These are phyloP conservation scores for Trichosanthes cucumerina DNA, from an alignment of 306 rosid species.

Conservation along the genomic window DNA sequence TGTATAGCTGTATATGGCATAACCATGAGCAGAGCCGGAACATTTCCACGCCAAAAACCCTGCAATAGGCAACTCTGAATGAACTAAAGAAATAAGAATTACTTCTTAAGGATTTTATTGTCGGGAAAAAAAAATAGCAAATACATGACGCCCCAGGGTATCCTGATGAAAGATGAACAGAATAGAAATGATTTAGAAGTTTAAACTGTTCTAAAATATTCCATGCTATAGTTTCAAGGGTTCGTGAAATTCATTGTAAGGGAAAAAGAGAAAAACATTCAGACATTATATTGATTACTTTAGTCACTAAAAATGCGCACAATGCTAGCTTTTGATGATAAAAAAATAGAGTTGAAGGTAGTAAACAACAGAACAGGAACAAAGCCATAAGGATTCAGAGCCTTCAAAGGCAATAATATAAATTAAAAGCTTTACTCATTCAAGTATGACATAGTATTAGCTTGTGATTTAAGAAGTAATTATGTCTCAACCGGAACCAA, in stretches of 20 bases:
- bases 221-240: background rate
- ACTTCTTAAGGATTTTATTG: background rate
- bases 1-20: constrained; percentile 97
- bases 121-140: background rate
- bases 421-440: background rate
- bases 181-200: background rate
- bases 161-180: background rate
- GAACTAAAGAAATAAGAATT: background rate
- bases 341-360: background rate
- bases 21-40: constrained; percentile 94
- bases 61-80: constrained; percentile 16
- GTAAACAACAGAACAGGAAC: background rate
- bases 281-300: background rate
- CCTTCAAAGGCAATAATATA: background rate
- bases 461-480: background rate
- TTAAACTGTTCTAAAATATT: background rate
- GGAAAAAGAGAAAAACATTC: background rate
- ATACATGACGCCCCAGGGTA: background rate
- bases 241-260: background rate
- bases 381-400: background rate
- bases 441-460: background rate
- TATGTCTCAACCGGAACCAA: background rate
- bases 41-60: constrained; percentile 99
- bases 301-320: background rate
- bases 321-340: background rate